These are phyloP conservation scores for Ceratocystis destructans DNA, from an alignment of 2,329 filamentous ascomycete genomes.

Conservation along the genomic window DNA sequence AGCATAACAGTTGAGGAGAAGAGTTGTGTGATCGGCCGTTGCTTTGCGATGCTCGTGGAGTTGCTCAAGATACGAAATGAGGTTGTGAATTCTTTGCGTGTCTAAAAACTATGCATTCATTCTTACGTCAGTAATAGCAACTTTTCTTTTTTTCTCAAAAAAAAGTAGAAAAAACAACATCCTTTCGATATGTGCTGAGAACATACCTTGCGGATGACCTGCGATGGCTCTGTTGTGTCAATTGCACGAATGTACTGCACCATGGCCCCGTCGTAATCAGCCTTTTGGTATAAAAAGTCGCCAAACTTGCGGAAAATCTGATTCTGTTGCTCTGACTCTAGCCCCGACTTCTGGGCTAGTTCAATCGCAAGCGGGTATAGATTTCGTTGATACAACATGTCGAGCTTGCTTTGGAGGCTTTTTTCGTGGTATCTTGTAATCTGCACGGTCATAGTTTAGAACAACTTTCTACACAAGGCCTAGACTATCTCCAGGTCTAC, in stretches of 20 bases:
- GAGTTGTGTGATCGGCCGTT: conserved; percentile 86
- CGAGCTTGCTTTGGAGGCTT: conserved; percentile 74
- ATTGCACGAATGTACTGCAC: conserved; percentile 94
- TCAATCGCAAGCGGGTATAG: conserved; percentile 86
- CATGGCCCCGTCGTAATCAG: conserved; percentile 97
- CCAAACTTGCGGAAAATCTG: conserved; percentile 87
- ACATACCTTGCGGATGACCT: conserved; percentile 76
- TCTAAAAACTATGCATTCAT: conserved; percentile 57
- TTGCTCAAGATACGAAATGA: conserved; percentile 94
- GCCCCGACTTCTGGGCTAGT: conserved; percentile 74
- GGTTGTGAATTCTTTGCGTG: conserved; percentile 90
- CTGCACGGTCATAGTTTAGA: conserved; percentile 29
- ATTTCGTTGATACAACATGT: conserved; percentile 87
- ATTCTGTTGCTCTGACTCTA: conserved; percentile 71
- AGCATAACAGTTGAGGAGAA: conserved; percentile 92
- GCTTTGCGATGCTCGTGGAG: conserved; percentile 87
- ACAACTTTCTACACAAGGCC: not conserved
- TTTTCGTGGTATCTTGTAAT: conserved; percentile 85
- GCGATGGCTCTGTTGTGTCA: conserved; percentile 88
- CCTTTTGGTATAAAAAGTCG: conserved; percentile 86
- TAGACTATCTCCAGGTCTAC: conserved; percentile 15
- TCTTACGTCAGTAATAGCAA: too few species aligned
- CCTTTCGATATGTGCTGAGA: not conserved
- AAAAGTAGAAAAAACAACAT: too few species aligned
- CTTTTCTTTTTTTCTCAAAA: too few species aligned